Evolutionary conservation across 306 rosid species (phyloP).

Genomic region (Medicago lupulina): DNA sequence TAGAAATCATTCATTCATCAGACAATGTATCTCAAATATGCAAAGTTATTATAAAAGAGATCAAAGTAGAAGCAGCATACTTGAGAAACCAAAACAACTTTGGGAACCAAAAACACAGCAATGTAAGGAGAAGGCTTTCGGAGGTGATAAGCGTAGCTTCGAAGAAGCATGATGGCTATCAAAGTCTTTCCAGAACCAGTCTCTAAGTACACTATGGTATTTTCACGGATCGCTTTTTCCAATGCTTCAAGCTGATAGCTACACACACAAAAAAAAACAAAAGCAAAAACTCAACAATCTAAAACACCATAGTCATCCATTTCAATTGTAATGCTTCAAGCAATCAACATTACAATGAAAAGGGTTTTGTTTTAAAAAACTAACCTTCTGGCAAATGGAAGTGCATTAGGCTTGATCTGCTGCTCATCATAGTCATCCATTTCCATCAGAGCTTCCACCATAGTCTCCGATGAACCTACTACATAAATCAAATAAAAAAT

Average conservation of each 20-base stretch:
- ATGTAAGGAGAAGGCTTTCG: constrained; percentile 69
- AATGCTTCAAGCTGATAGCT: constrained; percentile 90
- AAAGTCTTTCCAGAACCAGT: constrained; percentile 95
- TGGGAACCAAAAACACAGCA: constrained; percentile 84
- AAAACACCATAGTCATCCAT: not conserved
- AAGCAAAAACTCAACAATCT: not conserved
- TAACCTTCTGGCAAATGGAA: constrained; percentile 82
- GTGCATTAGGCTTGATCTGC: constrained; percentile 44
- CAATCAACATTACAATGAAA: not conserved
- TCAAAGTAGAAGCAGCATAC: constrained; percentile 47
- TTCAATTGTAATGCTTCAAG: not conserved
- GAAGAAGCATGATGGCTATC: constrained; percentile 87
- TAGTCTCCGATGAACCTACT: not conserved
- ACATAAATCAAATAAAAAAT: not conserved
- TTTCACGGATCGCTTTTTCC: constrained; percentile 60
- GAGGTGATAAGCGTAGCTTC: constrained; percentile 68
- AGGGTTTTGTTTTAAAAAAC: not conserved
- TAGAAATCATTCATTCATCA: not conserved
- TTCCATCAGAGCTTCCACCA: constrained; percentile 50
- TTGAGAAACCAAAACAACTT: constrained; percentile 83
- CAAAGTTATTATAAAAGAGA: not conserved
- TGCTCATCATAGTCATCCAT: constrained; percentile 3
- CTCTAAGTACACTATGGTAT: constrained; percentile 79
- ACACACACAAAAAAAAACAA: constrained; percentile 27
- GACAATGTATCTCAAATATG: not conserved